Base-by-base conservation (phyloP, 441 rosid genomes). In the Capsella rubella region DNA sequence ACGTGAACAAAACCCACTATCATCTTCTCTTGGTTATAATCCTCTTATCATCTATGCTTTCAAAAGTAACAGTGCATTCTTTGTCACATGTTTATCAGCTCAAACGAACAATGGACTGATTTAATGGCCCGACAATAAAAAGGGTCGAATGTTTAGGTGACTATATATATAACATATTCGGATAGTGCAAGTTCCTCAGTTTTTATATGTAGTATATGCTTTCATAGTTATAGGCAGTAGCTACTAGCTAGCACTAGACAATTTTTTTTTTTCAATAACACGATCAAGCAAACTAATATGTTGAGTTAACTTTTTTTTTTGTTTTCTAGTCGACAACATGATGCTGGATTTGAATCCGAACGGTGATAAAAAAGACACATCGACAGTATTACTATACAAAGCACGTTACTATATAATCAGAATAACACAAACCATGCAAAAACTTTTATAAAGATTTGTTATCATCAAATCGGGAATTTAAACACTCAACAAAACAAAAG, bases 381-480 rank as follows among this genome's bases (percentile, higher is more conserved):
- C 8, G 3, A 45, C 8, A 6, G 6, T n/a, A 45, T 0, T 45
- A 45, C 16, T n/a, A 21, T 21, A 45, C 49, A 45, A n/a, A n/a
- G 8, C 49, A 45, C 16, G 2, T 5, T 14, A 8, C 18, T n/a
- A 14, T 6, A 43, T 43, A 43, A n/a, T 43, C 49, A 3, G n/a
- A 40, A 40, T 3, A 12, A 34, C 25, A 45, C 34, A 55, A 31
- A 56, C 54, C 54, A 46, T 34, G 73, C 3, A 14, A 31, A 18
- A 55, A 34, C 56, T 21, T 69, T 29, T 11, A 2, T 31, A 18
- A 69, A 34, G 59, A 15, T 39, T 50, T 71, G 60, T 21, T 28
- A 52, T 31, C 43, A 52, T 43, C 35, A 42, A 53, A 62, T 18
- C 45, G 28, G 75, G 52, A 71, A 51, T 16, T 13, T 28, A 28